Percentiles rank a stretch among this genome's conserved stretches.
phyloP scores from a whole-genome alignment of 352 stramenopile species.

The Phytophthora cryptogea region DNA sequence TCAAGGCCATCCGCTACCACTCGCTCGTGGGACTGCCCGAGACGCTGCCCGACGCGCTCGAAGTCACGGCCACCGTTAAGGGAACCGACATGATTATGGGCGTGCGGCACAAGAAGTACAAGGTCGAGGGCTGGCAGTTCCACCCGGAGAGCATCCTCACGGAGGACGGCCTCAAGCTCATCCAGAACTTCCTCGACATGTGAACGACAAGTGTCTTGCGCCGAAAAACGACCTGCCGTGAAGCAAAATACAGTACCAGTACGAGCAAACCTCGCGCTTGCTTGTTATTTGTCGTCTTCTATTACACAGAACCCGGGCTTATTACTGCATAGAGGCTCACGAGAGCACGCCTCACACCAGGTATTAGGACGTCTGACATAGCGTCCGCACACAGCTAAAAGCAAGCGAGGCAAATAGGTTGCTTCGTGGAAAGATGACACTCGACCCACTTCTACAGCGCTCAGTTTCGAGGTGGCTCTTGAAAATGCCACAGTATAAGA shows the following conservation, averaged over 20 bases:
- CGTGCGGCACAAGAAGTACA: conserved; percentile 86
- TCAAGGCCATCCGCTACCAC: conserved; percentile 88
- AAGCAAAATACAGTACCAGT: conserved; percentile 16
- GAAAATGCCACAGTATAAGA: conserved; percentile 9
- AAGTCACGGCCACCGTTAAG: conserved; percentile 85
- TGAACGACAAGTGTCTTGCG: conserved; percentile 27
- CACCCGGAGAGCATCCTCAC: conserved; percentile 90
- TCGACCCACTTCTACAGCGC: conserved; percentile 4
- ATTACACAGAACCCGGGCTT: conserved; percentile 21
- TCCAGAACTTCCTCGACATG: conserved; percentile 90
- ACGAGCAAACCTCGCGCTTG: conserved; percentile 14
- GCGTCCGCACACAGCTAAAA: conserved; percentile 2
- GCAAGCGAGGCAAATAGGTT: conserved; percentile 8
- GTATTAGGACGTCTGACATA: conserved; percentile 5
- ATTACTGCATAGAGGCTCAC: conserved; percentile 1
- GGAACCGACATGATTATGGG: conserved; percentile 90
- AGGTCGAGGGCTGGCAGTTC: conserved; percentile 90
- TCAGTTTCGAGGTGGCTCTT: conserved; percentile 13
- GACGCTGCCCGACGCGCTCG: conserved; percentile 75
- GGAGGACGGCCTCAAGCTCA: conserved; percentile 79
- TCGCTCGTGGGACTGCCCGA: conserved; percentile 84
- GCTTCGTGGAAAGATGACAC: conserved; percentile 6
- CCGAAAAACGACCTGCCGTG: background rate
- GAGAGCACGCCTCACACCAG: background rate
- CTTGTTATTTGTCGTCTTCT: conserved; percentile 21